phyloP scores from a whole-genome alignment of 1,284 basidiomycete species.

The Meira nashicola region DNA sequence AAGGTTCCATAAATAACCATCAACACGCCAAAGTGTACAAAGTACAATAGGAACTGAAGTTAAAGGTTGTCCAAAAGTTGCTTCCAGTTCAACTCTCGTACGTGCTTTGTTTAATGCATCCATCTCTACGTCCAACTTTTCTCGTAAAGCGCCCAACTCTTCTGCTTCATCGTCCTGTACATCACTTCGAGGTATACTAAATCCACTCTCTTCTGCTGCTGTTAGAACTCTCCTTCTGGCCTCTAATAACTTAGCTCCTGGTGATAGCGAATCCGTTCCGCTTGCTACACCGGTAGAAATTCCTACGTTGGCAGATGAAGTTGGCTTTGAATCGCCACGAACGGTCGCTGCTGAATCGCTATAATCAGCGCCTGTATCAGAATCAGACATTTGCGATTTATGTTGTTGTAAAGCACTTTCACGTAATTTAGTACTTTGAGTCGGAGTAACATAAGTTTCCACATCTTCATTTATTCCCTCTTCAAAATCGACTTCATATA shows the following conservation, averaged over 20 bases:
- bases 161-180: slow-evolving; percentile 2
- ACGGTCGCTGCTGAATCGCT: slow-evolving; percentile 9
- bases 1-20: slow-evolving; percentile 45
- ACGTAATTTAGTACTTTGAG: no score
- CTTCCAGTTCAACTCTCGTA: slow-evolving; percentile 37
- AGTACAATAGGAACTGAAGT: slow-evolving; percentile 36
- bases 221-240: not conserved
- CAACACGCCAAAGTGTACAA: slow-evolving; percentile 42
- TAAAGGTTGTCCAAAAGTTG: slow-evolving; percentile 36
- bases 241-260: not conserved
- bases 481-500: slow-evolving; percentile 5
- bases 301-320: not conserved
- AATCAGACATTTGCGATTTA: not conserved
- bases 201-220: not conserved
- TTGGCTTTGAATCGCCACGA: not conserved
- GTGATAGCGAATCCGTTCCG: not conserved
- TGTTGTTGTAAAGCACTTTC: not conserved
- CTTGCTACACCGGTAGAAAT: not conserved
- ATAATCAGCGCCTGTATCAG: not conserved
- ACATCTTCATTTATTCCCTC: not conserved
- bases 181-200: not conserved
- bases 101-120: slow-evolving; percentile 27
- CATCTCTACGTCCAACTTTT: slow-evolving; percentile 22
- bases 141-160: not conserved
- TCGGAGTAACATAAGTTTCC: not conserved